These are phyloP conservation scores for Solanum raphanifolium DNA, from an alignment of 257 asterid species.

Conservation along the genomic window DNA sequence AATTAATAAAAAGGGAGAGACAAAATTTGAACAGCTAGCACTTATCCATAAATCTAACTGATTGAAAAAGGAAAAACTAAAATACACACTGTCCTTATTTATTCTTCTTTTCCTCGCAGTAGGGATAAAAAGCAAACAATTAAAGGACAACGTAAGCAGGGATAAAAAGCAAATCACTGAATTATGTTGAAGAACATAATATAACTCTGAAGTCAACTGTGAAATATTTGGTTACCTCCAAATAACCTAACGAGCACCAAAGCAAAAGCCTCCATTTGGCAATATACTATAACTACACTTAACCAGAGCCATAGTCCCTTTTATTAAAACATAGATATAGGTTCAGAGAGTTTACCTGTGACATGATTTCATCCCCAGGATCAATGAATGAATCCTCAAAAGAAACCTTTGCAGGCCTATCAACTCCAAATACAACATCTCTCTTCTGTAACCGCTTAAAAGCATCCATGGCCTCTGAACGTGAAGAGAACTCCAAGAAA, in stretches of 20 bases:
- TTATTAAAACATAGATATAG: background rate
- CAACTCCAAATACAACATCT: conserved; percentile 81
- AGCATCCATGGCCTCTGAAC: conserved; percentile 97
- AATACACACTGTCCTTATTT: background rate
- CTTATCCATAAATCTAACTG: background rate
- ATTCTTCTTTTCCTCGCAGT: background rate
- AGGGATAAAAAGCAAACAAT: background rate
- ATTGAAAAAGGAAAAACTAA: background rate
- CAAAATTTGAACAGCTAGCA: background rate
- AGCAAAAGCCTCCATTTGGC: background rate
- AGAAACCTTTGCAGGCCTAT: conserved; percentile 93
- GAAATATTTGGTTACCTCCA: background rate
- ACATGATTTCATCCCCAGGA: conserved; percentile 99
- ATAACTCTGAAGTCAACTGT: background rate
- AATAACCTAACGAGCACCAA: background rate
- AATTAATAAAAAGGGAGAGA: background rate
- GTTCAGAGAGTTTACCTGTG: conserved; percentile 61
- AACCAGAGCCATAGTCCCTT: background rate
- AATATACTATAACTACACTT: background rate
- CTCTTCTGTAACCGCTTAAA: conserved; percentile 91
- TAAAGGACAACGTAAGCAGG: background rate
- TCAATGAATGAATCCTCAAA: conserved; percentile 96
- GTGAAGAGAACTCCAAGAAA: conserved; percentile 84
- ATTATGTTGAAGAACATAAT: background rate
- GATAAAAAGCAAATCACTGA: background rate